phyloP scores from a whole-genome alignment of 768 basidiomycete species.

The Amyloporia xantha region DNA sequence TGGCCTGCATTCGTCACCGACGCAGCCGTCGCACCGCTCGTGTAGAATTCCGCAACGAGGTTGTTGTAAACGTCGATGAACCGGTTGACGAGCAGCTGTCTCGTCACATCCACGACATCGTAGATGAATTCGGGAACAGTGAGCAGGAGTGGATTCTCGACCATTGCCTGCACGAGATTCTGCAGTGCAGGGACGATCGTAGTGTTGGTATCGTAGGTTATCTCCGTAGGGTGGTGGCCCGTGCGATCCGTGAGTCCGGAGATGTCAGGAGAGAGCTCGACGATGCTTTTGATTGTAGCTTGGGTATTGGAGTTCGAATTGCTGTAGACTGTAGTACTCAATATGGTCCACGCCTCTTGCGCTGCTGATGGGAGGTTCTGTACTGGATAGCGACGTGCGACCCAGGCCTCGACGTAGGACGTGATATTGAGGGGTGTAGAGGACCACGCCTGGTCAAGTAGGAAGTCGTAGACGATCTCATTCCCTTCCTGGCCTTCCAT shows the following conservation, averaged over 20 bases:
- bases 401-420: constrained; percentile 28
- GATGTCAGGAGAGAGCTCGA: constrained; percentile 30
- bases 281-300: constrained; percentile 31
- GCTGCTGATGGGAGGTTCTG: constrained; percentile 20
- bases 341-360: constrained; percentile 30
- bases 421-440: constrained; percentile 26
- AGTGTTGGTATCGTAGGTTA: constrained; percentile 32
- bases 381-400: constrained; percentile 29
- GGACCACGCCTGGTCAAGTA: constrained; percentile 38
- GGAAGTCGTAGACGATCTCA: constrained; percentile 35
- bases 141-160: constrained; percentile 11
- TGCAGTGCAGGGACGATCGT: constrained; percentile 21
- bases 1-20: constrained; percentile 20
- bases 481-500: constrained; percentile 38
- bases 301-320: constrained; percentile 28
- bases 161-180: constrained; percentile 16
- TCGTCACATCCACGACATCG: constrained; percentile 34
- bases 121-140: constrained; percentile 29
- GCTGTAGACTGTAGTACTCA: constrained; percentile 33
- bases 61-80: constrained; percentile 28
- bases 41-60: constrained; percentile 26
- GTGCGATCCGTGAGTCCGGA: constrained; percentile 27
- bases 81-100: constrained; percentile 33
- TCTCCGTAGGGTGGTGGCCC: constrained; percentile 27
- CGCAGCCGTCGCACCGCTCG: constrained; percentile 13